Evolutionary conservation across 352 stramenopile species (phyloP).

Genomic region (Phytophthora europaea): DNA sequence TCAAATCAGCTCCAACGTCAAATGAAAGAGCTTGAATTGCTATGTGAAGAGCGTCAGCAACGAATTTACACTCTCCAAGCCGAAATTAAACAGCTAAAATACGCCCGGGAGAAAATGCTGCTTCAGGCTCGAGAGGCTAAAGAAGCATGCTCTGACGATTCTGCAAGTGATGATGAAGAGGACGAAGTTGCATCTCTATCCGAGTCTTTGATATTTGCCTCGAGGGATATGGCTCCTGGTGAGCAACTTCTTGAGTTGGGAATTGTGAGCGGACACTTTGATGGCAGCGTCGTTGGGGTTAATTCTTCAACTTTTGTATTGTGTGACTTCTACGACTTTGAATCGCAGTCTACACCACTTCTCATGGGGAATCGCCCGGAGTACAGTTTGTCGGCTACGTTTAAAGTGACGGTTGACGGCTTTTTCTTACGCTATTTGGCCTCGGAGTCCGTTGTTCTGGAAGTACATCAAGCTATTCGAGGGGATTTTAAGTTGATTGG

Average conservation of each 20-base stretch:
- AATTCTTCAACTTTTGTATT: conserved; percentile 92
- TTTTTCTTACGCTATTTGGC: conserved; percentile 94
- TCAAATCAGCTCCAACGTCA: conserved; percentile 81
- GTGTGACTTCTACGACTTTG: conserved; percentile 96
- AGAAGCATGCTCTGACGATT: conserved; percentile 31
- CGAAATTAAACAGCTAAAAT: conserved; percentile 90
- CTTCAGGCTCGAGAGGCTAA: conserved; percentile 37
- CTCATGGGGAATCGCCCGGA: conserved; percentile 81
- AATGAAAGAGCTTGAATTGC: conserved; percentile 88
- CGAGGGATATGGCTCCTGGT: conserved; percentile 72
- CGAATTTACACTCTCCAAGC: conserved; percentile 88
- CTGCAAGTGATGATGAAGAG: conserved; percentile 53
- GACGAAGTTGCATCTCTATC: conserved; percentile 66
- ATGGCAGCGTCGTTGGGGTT: conserved; percentile 66
- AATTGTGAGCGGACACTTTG: conserved; percentile 81
- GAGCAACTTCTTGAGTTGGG: conserved; percentile 94
- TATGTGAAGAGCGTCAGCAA: conserved; percentile 86
- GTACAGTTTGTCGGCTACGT: conserved; percentile 94
- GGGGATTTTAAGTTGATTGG: conserved; percentile 92
- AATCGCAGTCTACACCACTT: conserved; percentile 93
- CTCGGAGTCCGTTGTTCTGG: conserved; percentile 87
- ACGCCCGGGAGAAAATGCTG: conserved; percentile 66
- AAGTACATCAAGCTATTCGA: conserved; percentile 90
- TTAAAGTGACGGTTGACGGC: conserved; percentile 93
- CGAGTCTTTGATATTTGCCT: conserved; percentile 74